Conservation (phyloP, 192 early-diverging fungal species). For the Neocallimastix lanati region DNA sequence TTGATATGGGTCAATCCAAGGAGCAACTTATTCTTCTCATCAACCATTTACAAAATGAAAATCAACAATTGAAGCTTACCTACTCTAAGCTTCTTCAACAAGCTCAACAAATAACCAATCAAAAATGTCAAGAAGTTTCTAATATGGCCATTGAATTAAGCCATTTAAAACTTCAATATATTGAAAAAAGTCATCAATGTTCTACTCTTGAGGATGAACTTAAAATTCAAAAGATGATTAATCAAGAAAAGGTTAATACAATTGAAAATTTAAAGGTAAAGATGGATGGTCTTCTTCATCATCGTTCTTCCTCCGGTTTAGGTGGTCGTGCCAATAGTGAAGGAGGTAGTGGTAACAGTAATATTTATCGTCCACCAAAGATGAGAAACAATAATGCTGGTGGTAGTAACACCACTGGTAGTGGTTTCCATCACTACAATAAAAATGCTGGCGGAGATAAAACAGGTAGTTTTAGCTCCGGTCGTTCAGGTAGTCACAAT, state of each 20-base stretch:
- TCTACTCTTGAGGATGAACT: neutral
- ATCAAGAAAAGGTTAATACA: neutral
- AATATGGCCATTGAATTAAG: neutral
- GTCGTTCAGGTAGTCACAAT: neutral
- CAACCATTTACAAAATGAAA: neutral
- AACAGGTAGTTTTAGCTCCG: neutral
- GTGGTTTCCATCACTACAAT: neutral
- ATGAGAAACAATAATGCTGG: neutral
- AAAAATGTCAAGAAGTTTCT: neutral
- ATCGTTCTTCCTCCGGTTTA: neutral
- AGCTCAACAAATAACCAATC: neutral
- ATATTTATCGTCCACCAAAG: neutral
- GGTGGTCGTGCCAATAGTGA: neutral
- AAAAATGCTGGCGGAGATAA: neutral
- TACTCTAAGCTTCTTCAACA: neutral
- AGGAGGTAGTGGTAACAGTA: neutral
- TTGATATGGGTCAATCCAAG: neutral
- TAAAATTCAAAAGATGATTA: neutral
- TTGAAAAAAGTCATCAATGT: neutral
- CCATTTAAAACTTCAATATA: neutral
- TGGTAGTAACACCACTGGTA: no score
- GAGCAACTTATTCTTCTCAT: neutral
- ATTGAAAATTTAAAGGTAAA: neutral
- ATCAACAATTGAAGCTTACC: neutral
- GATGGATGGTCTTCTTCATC: neutral